These are phyloP conservation scores for Musa troglodytarum DNA, from an alignment of 176 grass and related monocot species.

Conservation along the genomic window DNA sequence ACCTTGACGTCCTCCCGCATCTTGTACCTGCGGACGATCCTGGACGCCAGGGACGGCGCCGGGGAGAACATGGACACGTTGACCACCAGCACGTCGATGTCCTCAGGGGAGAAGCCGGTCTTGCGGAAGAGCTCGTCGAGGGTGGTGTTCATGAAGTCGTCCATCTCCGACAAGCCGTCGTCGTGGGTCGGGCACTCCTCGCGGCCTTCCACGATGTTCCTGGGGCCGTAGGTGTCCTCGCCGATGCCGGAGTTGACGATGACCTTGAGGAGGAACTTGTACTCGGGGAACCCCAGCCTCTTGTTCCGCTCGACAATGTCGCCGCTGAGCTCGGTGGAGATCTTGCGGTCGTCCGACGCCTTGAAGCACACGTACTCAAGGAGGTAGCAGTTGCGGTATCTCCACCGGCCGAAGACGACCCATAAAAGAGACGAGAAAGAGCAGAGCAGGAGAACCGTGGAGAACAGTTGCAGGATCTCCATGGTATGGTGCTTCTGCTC, in stretches of 20 bases:
- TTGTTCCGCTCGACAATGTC: conserved; percentile 84
- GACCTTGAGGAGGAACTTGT: conserved; percentile 97
- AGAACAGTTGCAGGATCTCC: conserved; percentile 41
- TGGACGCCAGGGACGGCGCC: conserved; percentile 58
- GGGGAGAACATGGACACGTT: conserved; percentile 98
- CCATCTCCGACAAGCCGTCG: conserved; percentile 83
- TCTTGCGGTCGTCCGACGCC: conserved; percentile 72
- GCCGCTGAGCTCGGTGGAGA: conserved; percentile 74
- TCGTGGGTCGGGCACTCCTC: conserved; percentile 37
- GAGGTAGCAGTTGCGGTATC: conserved; percentile 57
- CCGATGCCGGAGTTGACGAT: conserved; percentile 93
- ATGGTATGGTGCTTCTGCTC: conserved; percentile 16
- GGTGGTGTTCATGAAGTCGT: conserved; percentile 62
- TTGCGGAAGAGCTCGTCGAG: conserved; percentile 69
- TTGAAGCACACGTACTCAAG: conserved; percentile 91
- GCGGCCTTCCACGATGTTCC: conserved; percentile 69
- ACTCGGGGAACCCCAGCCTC: conserved; percentile 67
- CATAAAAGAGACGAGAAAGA: conserved; percentile 26
- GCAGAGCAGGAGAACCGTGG: conserved; percentile 35
- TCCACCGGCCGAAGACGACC: conserved; percentile 23
- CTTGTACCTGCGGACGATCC: conserved; percentile 42
- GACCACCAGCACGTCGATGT: conserved; percentile 65
- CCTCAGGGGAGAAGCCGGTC: conserved; percentile 21
- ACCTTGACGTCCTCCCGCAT: conserved; percentile 61
- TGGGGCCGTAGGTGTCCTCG: conserved; percentile 84